These are phyloP conservation scores for Auxenochlorella pyrenoidosa DNA, from an alignment of 139 green algal species.

Conservation along the genomic window DNA sequence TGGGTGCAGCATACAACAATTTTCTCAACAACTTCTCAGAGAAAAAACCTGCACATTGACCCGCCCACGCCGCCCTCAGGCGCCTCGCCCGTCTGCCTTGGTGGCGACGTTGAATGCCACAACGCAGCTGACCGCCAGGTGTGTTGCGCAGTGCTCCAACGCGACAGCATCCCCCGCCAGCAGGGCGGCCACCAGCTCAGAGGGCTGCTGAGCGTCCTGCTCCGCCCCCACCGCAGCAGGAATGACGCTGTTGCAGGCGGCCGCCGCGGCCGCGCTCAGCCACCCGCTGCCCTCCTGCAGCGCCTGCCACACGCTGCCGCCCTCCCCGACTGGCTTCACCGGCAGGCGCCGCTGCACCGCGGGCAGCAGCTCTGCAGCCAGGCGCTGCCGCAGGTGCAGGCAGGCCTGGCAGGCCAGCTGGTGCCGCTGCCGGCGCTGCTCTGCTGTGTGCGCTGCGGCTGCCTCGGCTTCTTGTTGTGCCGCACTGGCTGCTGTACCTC, in stretches of 20 bases:
- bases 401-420: background rate
- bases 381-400: background rate
- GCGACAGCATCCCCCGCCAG: too few species aligned
- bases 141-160: too few species aligned
- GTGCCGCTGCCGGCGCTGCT: background rate
- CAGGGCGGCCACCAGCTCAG: too few species aligned
- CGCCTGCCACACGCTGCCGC: background rate
- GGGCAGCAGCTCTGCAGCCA: background rate
- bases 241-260: background rate
- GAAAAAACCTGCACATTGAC: too few species aligned
- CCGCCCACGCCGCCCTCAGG: too few species aligned
- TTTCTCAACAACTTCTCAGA: too few species aligned
- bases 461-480: background rate
- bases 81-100: too few species aligned
- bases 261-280: background rate
- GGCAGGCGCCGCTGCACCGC: background rate
- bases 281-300: constrained; percentile 6
- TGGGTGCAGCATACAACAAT: too few species aligned
- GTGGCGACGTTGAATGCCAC: too few species aligned
- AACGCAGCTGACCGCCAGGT: too few species aligned
- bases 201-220: background rate
- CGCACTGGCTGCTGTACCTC: background rate
- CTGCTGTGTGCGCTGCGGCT: background rate
- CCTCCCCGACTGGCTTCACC: background rate
- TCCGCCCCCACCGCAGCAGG: background rate